Evolutionary conservation across 2,329 filamentous ascomycete genomes (phyloP).

Genomic region (Triangularia setosa): DNA sequence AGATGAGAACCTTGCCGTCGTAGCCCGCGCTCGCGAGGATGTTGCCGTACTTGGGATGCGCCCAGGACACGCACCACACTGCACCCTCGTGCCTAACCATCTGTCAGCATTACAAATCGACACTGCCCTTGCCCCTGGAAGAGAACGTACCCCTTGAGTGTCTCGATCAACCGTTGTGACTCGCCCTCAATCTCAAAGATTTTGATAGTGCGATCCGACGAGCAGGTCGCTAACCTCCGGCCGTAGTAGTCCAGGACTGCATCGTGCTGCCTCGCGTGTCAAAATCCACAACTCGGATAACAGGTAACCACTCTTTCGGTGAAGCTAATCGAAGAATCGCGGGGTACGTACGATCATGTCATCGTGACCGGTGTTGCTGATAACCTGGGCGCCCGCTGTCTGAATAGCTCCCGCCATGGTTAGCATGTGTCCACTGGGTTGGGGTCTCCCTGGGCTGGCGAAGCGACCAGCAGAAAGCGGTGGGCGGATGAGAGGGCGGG

Average conservation of each 20-base stretch:
- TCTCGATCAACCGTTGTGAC: constrained; percentile 83
- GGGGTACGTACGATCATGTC: constrained; percentile 90
- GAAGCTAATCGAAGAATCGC: background rate
- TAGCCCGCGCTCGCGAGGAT: constrained; percentile 94
- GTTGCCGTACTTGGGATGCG: constrained; percentile 96
- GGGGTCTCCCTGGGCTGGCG: background rate
- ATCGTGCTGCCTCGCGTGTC: constrained; percentile 65
- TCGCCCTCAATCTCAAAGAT: constrained; percentile 98
- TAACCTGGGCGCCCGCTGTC: constrained; percentile 59
- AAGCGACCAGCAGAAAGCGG: background rate
- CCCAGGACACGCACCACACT: constrained; percentile 97
- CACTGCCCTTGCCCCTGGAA: background rate
- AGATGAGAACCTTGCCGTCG: constrained; percentile 97
- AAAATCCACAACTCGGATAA: background rate
- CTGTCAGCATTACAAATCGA: background rate
- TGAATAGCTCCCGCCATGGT: constrained; percentile 22
- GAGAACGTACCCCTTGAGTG: constrained; percentile 75
- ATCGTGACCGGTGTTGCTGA: constrained; percentile 87
- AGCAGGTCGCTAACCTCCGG: constrained; percentile 91
- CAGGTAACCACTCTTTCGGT: background rate
- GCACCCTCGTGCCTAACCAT: constrained; percentile 82
- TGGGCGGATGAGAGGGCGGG: background rate
- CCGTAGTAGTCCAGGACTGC: constrained; percentile 98
- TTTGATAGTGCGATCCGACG: constrained; percentile 97
- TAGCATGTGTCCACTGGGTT: background rate